Evolutionary conservation across 352 stramenopile species (phyloP), one percentile per base, ranked within the genome.

Genomic region (Globisporangium sylvaticum): DNA sequence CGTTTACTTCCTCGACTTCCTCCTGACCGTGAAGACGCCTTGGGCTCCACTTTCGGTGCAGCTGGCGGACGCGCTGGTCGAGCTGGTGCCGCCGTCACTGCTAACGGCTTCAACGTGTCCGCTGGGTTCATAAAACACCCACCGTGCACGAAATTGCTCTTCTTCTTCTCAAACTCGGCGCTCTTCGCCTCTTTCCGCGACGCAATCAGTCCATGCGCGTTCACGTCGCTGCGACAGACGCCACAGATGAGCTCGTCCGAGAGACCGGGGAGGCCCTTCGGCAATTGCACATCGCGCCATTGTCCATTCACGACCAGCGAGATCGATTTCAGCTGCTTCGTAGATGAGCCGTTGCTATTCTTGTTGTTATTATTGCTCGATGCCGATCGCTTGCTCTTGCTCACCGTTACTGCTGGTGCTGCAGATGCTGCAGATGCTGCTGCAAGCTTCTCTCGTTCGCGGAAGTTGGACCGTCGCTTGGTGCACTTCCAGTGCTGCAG

Each of bases 401-500:
- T 34, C 1, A 14, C 27, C 7, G 4, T 37, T 14, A 12, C 1
- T 20, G 39, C 39, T 24, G 59, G 48, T 58, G 48, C 62, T 69
- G 70, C 24, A 32, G 56, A 58, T 72, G 66, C 31, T 34, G 32
- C 55, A n/a, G n/a, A n/a, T 62, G 68, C 31, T 62, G 67, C 53
- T 15, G 66, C 59, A 42, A 71, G 44, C 24, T 44, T 85, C 70
- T 54, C 71, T 66, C 58, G 57, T 53, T 55, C 66, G 18, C 66
- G 66, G 0, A 62, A 63, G 22, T 60, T 80, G 4, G 78, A 81
- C 25, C 67, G 77, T 8, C 78, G 85, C 68, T 88, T 91, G 1
- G 84, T 90, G 58, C 87, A 95, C 59, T 78, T 81, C 87, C 87
- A 95, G 65, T 95, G 87, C 62, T 91, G 82, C 22, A 80, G 59